These are phyloP conservation scores for Rosa hybrid DNA, from an alignment of 331 rosid genomes.

Conservation along the genomic window DNA sequence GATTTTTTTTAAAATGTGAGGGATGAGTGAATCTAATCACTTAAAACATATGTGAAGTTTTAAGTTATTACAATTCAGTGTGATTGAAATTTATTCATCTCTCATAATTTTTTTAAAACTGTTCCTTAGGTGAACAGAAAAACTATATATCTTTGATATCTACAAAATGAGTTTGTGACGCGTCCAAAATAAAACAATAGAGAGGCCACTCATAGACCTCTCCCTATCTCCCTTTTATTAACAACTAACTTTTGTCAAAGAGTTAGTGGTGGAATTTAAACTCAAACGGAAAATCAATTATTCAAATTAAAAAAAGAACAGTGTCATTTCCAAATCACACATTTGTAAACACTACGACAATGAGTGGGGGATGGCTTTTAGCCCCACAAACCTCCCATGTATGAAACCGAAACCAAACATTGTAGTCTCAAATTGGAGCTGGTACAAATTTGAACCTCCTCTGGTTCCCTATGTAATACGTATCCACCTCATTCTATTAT, in stretches of 20 bases:
- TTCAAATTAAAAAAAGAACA: not conserved
- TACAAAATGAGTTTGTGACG: conserved; percentile 34
- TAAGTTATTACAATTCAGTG: too few species aligned
- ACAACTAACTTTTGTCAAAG: conserved; percentile 33
- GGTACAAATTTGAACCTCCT: conserved; percentile 25
- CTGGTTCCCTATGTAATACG: conserved; percentile 24
- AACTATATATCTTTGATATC: not conserved
- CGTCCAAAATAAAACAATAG: conserved; percentile 39
- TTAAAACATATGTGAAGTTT: too few species aligned
- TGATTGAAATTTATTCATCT: too few species aligned
- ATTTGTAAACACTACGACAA: not conserved
- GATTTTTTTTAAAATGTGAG: too few species aligned
- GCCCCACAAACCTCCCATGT: conserved; percentile 24
- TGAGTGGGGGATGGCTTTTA: conserved; percentile 5
- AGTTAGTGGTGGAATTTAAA: conserved; percentile 8
- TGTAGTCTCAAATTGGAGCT: conserved; percentile 23
- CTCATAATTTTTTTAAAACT: too few species aligned
- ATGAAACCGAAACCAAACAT: conserved; percentile 20
- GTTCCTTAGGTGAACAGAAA: not conserved
- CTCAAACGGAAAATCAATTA: conserved; percentile 5
- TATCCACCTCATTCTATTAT: conserved; percentile 15
- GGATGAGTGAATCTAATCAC: too few species aligned
- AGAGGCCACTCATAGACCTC: not conserved
- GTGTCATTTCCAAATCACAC: not conserved
- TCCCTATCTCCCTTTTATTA: conserved; percentile 29